phyloP scores from a whole-genome alignment of 1,139 yeast species.

The Sugiyamaella japonica region DNA sequence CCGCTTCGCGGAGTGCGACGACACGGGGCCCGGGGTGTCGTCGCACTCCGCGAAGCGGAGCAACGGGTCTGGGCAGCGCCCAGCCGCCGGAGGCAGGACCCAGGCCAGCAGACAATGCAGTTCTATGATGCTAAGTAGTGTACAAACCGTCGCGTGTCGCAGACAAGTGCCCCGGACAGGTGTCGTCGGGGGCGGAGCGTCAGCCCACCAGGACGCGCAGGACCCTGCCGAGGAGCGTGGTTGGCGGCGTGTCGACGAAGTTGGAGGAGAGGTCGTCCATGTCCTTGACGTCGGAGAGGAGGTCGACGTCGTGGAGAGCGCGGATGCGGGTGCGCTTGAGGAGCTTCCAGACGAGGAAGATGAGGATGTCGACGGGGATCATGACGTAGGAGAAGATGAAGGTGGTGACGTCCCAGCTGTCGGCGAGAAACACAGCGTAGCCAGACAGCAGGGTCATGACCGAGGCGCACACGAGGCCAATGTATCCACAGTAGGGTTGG shows the following conservation, averaged over 20 bases:
- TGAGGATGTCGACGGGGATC: constrained; percentile 60
- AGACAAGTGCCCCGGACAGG: no score
- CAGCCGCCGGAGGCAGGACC: not conserved
- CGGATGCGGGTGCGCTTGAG: constrained; percentile 51
- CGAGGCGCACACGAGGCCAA: constrained; percentile 49
- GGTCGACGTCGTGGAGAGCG: constrained; percentile 54
- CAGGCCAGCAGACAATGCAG: not conserved
- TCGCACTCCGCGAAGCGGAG: not conserved
- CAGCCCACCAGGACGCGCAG: constrained; percentile 18
- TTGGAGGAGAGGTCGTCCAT: constrained; percentile 45
- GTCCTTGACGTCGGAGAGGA: constrained; percentile 55
- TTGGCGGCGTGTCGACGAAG: constrained; percentile 24
- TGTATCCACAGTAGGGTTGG: constrained; percentile 56
- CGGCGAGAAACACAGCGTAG: constrained; percentile 64
- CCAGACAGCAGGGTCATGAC: constrained; percentile 67
- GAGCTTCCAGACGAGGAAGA: constrained; percentile 61
- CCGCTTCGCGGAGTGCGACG: no score
- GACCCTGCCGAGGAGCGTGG: constrained; percentile 22
- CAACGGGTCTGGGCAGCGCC: not conserved
- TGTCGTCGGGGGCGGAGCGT: no score
- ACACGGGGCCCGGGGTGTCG: no score
- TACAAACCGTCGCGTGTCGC: no score
- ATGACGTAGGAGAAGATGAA: constrained; percentile 69
- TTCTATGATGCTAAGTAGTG: not conserved
- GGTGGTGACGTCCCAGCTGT: constrained; percentile 58